A percentile compares a stretch with the other conserved stretches of the same genome.
Evolutionary conservation across 2,329 filamentous ascomycete genomes (phyloP).

Genomic region (Aspergillus jensenii): DNA sequence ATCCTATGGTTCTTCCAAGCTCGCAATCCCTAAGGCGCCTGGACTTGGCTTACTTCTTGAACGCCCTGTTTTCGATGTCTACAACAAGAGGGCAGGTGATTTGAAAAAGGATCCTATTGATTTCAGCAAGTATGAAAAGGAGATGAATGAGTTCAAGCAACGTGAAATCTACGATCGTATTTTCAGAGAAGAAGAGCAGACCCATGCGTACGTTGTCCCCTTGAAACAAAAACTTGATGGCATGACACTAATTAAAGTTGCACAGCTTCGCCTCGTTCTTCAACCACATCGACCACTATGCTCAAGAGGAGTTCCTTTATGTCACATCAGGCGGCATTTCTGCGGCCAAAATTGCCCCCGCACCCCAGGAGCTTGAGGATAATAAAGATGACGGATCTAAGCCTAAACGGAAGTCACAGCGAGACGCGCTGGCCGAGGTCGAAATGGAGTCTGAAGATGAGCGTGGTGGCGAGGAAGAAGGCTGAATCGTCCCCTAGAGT

Average conservation of each 20-base stretch:
- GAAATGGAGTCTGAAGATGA: constrained; percentile 34
- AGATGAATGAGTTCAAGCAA: constrained; percentile 88
- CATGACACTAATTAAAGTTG: neutral
- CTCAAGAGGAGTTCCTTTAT: constrained; percentile 71
- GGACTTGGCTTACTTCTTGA: constrained; percentile 85
- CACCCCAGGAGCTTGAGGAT: constrained; percentile 7
- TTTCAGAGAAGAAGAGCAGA: constrained; percentile 83
- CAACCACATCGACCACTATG: constrained; percentile 75
- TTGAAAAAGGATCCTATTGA: constrained; percentile 66
- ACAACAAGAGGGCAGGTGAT: constrained; percentile 69
- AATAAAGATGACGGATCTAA: constrained; percentile 6
- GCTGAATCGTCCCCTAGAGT: constrained; percentile 2
- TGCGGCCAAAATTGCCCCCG: constrained; percentile 51
- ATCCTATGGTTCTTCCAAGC: constrained; percentile 69
- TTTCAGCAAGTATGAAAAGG: constrained; percentile 73
- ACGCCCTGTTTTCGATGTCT: constrained; percentile 84
- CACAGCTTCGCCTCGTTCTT: constrained; percentile 73
- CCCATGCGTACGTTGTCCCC: constrained; percentile 70
- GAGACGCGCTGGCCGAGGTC: constrained; percentile 33
- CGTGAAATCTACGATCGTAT: constrained; percentile 88
- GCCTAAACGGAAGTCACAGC: constrained; percentile 24
- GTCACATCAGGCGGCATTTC: constrained; percentile 68
- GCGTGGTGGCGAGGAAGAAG: constrained; percentile 24
- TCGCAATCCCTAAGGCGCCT: constrained; percentile 92
- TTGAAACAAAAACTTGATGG: neutral